Base-by-base conservation (phyloP, 2,329 filamentous ascomycete genomes). In the Chrysoporthe deuterocubensis region DNA sequence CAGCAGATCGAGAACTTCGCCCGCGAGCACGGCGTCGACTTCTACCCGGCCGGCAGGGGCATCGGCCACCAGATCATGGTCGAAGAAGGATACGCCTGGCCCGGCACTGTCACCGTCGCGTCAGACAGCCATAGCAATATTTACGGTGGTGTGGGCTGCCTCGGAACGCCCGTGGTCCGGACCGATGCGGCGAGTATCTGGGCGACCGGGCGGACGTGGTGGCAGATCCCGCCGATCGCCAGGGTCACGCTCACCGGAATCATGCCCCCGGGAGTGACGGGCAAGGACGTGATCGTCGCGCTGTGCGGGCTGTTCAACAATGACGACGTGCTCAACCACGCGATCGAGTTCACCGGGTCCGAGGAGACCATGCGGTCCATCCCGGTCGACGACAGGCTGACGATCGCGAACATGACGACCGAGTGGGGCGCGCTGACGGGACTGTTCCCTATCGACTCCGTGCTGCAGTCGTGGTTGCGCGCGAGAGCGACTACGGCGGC, bases 211-310 rank as follows among this genome's bases (percentile, higher is more conserved):
- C 83, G 85, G 72, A 97, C 91, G 0, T 97, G 94, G 94, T 97
- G 89, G 89, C 92, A 96, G 80, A 86, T 96, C 34, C 95, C 95
- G 0, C 93, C 93, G 0, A 87, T 97, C 40, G 92, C 92, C 0
- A 90, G 91, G 79, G 87, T 97, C 34, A 94, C 87, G 0, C 84
- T 98, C 13, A 92, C 86, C 0, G 94, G 94, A 7, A 79, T 87
- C 0, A 81, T 97, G 7, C 94, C 93, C 0, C 81, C 82, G 1
- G 94, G 94, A 13, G 94, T 97, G 0, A 93, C 91, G 0, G 95
- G 94, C 42, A 98, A 99, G 79, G 96, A 98, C 77, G 92, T 97
- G 14, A 98, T 98, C 72, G 87, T 97, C 37, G 92, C 93, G 0
- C 85, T 98, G 0, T 96, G 93, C 73, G 92, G 92, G 0, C 80